A percentile compares a stretch with the other conserved stretches of the same genome.
Conservation (phyloP, 2,329 filamentous ascomycete species). For the Verticillium isaacii region DNA sequence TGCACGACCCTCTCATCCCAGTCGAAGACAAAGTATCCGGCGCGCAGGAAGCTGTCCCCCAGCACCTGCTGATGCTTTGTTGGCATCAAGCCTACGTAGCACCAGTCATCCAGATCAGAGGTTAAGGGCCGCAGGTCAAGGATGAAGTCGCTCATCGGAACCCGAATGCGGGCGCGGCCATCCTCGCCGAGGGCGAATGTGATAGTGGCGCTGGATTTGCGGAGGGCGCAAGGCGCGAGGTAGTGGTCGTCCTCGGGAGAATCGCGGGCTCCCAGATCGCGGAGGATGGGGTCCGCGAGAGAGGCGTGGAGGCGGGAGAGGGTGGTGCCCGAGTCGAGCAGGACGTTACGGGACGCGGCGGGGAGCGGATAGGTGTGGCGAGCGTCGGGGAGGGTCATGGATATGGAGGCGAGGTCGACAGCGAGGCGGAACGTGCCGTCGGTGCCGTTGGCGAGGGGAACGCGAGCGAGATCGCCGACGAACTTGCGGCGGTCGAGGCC, state of each 20-base stretch:
- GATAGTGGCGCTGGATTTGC: slow-evolving; percentile 31
- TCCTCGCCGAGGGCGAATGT: slow-evolving; percentile 43
- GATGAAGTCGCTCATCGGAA: slow-evolving; percentile 45
- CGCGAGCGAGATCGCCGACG: slow-evolving; percentile 36
- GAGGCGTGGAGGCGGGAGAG: slow-evolving; percentile 38
- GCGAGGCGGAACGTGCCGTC: slow-evolving; percentile 30
- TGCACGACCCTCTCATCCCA: slow-evolving; percentile 38
- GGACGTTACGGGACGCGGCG: slow-evolving; percentile 30
- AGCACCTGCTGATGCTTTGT: slow-evolving; percentile 37
- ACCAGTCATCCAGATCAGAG: slow-evolving; percentile 21
- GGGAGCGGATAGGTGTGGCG: slow-evolving; percentile 17
- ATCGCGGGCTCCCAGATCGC: slow-evolving; percentile 31
- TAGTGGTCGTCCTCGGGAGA: slow-evolving; percentile 38
- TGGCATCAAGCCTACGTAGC: slow-evolving; percentile 36
- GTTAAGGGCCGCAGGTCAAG: slow-evolving; percentile 29
- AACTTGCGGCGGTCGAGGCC: slow-evolving; percentile 49
- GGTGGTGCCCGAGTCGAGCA: slow-evolving; percentile 51
- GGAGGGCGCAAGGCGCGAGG: slow-evolving; percentile 35
- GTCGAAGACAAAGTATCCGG: slow-evolving; percentile 42
- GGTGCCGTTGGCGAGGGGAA: slow-evolving; percentile 34
- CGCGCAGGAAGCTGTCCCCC: slow-evolving; percentile 36
- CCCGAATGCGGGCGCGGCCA: slow-evolving; percentile 24
- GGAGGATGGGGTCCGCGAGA: slow-evolving; percentile 36
- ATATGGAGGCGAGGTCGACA: slow-evolving; percentile 24
- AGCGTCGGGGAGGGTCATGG: slow-evolving; percentile 20